Conservation (phyloP, 441 rosid genomes). For the Erodium trifolium region DNA sequence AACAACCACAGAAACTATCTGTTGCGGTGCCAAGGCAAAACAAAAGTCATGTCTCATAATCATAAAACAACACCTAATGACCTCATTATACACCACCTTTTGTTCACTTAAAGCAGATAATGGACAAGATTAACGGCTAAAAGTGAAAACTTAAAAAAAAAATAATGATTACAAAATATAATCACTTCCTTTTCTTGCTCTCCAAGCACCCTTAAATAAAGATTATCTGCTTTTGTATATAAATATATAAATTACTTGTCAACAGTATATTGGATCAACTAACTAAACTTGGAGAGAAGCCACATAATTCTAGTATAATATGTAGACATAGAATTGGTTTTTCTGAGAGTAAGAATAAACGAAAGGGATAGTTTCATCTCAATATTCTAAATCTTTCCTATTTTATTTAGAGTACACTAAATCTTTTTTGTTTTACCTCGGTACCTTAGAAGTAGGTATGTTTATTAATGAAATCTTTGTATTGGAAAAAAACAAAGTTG, state of each 20-base stretch:
- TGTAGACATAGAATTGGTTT: too few relatives aligned
- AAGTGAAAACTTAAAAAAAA: neutral
- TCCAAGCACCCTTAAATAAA: slow-evolving; percentile 29
- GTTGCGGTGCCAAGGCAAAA: slow-evolving; percentile 14
- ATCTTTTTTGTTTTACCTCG: too few relatives aligned
- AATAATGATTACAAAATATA: neutral
- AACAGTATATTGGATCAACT: too few relatives aligned
- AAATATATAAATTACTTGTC: too few relatives aligned
- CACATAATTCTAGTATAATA: too few relatives aligned
- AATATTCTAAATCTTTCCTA: too few relatives aligned
- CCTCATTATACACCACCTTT: neutral
- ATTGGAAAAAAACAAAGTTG: neutral
- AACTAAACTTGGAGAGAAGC: too few relatives aligned
- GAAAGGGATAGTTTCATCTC: too few relatives aligned
- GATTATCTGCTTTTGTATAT: neutral
- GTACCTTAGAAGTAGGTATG: too few relatives aligned
- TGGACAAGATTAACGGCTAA: neutral
- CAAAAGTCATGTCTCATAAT: too few relatives aligned
- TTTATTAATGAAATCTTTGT: neutral
- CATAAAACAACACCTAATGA: neutral
- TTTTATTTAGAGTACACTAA: too few relatives aligned
- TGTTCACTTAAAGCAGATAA: neutral
- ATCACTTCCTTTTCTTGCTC: slow-evolving; percentile 29
- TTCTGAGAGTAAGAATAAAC: too few relatives aligned
- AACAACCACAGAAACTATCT: slow-evolving; percentile 47